These are phyloP conservation scores for Mortierella hygrophila DNA, from an alignment of 192 early-diverging fungal species.

Conservation along the genomic window DNA sequence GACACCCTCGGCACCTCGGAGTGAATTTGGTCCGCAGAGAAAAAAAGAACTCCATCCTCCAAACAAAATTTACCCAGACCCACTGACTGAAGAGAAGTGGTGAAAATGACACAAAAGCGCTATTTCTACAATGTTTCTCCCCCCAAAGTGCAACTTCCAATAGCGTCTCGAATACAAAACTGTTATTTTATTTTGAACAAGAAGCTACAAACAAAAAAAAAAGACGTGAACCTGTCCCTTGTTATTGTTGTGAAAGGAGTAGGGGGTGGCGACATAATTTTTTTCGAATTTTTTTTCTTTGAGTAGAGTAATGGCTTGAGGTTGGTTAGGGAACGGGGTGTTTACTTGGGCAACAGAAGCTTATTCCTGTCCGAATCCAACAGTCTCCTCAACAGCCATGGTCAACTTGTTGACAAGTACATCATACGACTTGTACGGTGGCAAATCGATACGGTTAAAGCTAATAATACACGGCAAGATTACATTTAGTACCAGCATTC, in stretches of 20 bases:
- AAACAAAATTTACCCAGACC: background rate
- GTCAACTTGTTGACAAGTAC: slow-evolving; percentile 82
- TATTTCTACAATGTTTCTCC: too few relatives aligned
- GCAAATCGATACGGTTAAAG: slow-evolving; percentile 98
- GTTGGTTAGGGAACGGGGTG: background rate
- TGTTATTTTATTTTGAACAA: too few relatives aligned
- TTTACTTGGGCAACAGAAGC: background rate
- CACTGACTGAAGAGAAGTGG: background rate
- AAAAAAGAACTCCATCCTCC: background rate
- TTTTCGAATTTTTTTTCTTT: background rate
- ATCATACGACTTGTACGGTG: slow-evolving; percentile 89
- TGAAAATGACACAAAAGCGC: background rate
- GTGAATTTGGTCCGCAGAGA: background rate
- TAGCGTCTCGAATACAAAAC: too few relatives aligned
- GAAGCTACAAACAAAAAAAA: background rate
- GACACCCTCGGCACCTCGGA: background rate
- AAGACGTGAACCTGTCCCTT: background rate
- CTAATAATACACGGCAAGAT: slow-evolving; percentile 41
- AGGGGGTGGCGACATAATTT: background rate
- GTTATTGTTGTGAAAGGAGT: background rate
- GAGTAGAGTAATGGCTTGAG: background rate
- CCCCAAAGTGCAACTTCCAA: too few relatives aligned
- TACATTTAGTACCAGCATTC: background rate
- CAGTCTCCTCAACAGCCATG: slow-evolving; percentile 95
- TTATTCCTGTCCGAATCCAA: slow-evolving; percentile 93